Conservation (phyloP, 2,329 filamentous ascomycete species). For the Alternaria hordeiaustralica region DNA sequence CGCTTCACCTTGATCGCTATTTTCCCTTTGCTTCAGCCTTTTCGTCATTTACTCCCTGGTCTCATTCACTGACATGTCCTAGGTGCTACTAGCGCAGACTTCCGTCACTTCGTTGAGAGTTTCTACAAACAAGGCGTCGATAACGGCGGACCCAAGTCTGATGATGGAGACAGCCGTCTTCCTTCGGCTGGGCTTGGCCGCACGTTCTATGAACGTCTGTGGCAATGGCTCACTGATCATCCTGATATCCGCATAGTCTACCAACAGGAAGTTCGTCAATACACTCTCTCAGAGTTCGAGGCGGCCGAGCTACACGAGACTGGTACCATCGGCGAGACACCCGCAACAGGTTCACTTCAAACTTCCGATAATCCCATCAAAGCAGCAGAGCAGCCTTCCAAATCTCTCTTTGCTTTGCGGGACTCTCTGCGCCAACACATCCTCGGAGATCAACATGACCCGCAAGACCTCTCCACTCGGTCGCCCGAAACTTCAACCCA, state of each 20-base stretch:
- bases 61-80: slow-evolving; percentile 1
- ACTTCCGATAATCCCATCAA: background rate
- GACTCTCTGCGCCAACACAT: slow-evolving; percentile 30
- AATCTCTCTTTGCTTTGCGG: slow-evolving; percentile 20
- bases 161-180: background rate
- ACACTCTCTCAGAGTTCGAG: slow-evolving; percentile 42
- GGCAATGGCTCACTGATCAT: slow-evolving; percentile 64
- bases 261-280: slow-evolving; percentile 45
- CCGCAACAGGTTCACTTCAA: background rate
- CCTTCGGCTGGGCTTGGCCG: slow-evolving; percentile 26
- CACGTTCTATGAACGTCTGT: slow-evolving; percentile 60
- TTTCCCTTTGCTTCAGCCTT: background rate
- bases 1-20: background rate
- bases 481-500: background rate
- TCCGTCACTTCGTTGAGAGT: slow-evolving; percentile 46
- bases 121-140: slow-evolving; percentile 41
- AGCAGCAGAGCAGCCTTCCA: slow-evolving; percentile 13
- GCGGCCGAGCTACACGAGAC: slow-evolving; percentile 31
- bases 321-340: slow-evolving; percentile 2
- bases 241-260: slow-evolving; percentile 62
- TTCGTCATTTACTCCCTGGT: background rate
- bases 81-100: slow-evolving; percentile 52
- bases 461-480: background rate
- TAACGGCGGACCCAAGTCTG: background rate
- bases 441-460: slow-evolving; percentile 7